A percentile compares a stretch with the other conserved stretches of the same genome.
Evolutionary conservation across 2,329 filamentous ascomycete species (phyloP).

Genomic region (Epichloe bromicola): DNA sequence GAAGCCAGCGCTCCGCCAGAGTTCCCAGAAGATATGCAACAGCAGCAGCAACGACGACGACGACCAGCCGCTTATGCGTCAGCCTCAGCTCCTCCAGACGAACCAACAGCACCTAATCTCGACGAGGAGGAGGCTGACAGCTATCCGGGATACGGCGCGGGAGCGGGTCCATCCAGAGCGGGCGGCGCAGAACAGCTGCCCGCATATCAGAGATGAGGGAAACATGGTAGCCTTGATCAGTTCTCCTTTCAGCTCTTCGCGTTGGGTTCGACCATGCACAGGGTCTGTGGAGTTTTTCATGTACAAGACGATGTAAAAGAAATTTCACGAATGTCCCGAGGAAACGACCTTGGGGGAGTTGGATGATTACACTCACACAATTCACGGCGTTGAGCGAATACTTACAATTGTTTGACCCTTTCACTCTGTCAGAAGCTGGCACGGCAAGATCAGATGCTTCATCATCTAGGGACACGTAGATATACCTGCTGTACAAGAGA

Average conservation of each 20-base stretch:
- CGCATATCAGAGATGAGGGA: constrained; percentile 24
- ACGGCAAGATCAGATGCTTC: not conserved
- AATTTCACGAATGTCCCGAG: not conserved
- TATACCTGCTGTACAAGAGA: too few relatives aligned
- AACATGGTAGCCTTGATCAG: not conserved
- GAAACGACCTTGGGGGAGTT: not conserved
- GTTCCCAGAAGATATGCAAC: constrained; percentile 40
- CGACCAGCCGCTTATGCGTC: constrained; percentile 16
- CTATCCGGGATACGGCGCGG: constrained; percentile 14
- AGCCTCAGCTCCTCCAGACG: constrained; percentile 12
- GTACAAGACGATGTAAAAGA: not conserved
- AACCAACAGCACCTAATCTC: constrained; percentile 47
- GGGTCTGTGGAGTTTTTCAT: not conserved
- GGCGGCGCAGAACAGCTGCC: constrained; percentile 21
- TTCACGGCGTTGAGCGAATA: not conserved
- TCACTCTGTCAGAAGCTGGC: not conserved
- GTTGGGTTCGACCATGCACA: not conserved
- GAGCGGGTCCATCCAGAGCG: constrained; percentile 12
- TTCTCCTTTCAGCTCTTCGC: not conserved
- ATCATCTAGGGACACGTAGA: too few relatives aligned
- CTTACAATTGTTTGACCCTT: not conserved
- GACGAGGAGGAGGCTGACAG: constrained; percentile 41
- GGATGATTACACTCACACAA: not conserved
- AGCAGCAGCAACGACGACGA: too few relatives aligned
- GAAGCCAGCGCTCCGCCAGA: constrained; percentile 52